A percentile compares a stretch with the other conserved stretches of the same genome.
phyloP scores from a whole-genome alignment of 495 filamentous ascomycete genomes.

The Aspergillus panamensis region DNA sequence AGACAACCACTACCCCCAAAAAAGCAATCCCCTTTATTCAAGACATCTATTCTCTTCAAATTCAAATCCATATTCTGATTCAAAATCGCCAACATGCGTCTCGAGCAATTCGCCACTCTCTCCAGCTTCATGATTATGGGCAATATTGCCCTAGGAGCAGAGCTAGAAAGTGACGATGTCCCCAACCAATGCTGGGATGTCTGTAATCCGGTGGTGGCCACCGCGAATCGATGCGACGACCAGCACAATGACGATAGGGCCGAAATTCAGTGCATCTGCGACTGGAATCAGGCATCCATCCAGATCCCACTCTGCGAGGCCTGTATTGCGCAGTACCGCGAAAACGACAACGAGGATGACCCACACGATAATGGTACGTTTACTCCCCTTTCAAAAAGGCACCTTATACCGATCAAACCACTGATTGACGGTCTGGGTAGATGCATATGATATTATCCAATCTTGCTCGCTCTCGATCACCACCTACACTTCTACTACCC shows the following conservation, averaged over 20 bases:
- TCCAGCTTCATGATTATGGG: constrained; percentile 28
- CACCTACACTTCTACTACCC: constrained; percentile 23
- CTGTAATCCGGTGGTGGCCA: constrained; percentile 29
- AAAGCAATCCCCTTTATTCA: too few species aligned
- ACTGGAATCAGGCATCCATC: constrained; percentile 26
- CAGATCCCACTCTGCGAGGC: constrained; percentile 37
- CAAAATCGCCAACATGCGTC: constrained; percentile 24
- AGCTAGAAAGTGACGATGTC: constrained; percentile 34
- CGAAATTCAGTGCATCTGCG: constrained; percentile 35
- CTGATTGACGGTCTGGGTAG: constrained; percentile 11
- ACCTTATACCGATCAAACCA: background rate
- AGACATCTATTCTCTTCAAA: background rate
- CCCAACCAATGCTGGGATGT: constrained; percentile 31
- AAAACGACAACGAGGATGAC: constrained; percentile 17
- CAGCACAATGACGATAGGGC: constrained; percentile 26
- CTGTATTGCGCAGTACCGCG: constrained; percentile 33
- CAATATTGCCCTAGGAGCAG: constrained; percentile 27
- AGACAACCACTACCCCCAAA: too few species aligned
- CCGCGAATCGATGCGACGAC: constrained; percentile 28
- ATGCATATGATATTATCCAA: constrained; percentile 35
- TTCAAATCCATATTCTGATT: background rate
- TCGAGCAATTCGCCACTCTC: constrained; percentile 27
- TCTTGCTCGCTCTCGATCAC: constrained; percentile 33
- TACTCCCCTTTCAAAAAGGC: background rate
- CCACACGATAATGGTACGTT: constrained; percentile 26